Evolutionary conservation across 352 stramenopile species (phyloP), one percentile per base, ranked within the genome.

Genomic region (Globisporangium spinosum): DNA sequence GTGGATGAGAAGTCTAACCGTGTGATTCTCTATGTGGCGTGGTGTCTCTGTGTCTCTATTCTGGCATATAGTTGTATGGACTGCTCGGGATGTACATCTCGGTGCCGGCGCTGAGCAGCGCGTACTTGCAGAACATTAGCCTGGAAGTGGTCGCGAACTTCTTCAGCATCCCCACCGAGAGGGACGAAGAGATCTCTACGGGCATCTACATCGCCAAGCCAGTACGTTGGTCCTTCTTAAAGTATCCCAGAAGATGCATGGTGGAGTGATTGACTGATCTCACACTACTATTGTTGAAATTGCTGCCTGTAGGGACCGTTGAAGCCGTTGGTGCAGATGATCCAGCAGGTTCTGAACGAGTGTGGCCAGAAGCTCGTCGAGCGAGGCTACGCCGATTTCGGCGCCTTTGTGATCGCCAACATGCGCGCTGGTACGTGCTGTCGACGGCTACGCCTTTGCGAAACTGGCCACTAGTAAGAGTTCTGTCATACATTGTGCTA

Each of bases 31-130:
- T 45, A 8, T 56, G 15, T 22, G 12, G 17, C 40, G 15, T n/a
- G 40, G 40, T 25, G 2, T 20, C 2, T 54, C 10, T 34, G 34
- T 63, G 13, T 64, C 1, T 55, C 8, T 38, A 3, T 34, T 54
- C 10, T 12, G 51, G 29, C 17, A 45, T 70, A 29, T 65, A 94
- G 86, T 70, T 90, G 63, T 94, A 90, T 65, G 86, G 86, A n/a
- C 66, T 91, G n/a, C 78, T 94, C 51, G 86, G 86, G 63, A 91
- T 94, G 78, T 94, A 91, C 82, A 94, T 94, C 43, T 90, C 82
- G 2, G 78, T 79, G 47, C 82, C 83, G n/a, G 80, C 79, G 43
- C 70, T 94, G n/a, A 69, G 85, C 61, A 79, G 75, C 25, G 70
- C 77, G 65, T 91, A 87, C 76, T 62, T 93, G 60, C 63, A 75